Base-by-base conservation (phyloP, 352 stramenopile species). In the Phytophthora litchii region DNA sequence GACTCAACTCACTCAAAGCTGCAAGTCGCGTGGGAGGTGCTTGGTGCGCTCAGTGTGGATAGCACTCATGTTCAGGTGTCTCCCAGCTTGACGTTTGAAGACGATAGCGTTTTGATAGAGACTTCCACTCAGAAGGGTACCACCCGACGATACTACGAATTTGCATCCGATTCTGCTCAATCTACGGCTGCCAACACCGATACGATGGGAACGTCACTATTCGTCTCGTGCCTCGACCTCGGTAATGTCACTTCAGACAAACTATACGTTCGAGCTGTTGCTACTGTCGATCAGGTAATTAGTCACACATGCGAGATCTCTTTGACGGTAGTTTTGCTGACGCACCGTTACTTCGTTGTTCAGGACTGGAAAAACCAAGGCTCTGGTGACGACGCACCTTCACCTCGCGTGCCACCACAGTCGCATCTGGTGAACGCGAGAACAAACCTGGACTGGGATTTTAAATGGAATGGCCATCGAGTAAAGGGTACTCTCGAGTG, bases 391-490 rank as follows among this genome's bases (percentile, higher is more conserved):
- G 72, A 92, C 36, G 49, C 45, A 19, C 78, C 80, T 29, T 87
- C 80, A n/a, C 86, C 86, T 12, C 63, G 59, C 8, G 74, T 91
- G 32, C 77, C 74, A 19, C 86, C 86, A 21, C 86, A 95, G 66
- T 92, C 83, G 7, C 86, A 95, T 58, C 56, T 91, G 12, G 86
- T 95, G 31, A 95, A 95, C 53, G 83, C 81, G 29, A 76, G 86
- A 45, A 93, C 83, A 16, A 93, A 95, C 37, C 52, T 68, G 0
- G 32, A 67, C 20, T 94, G 83, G 83, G 55, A 74, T 13, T 70
- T 73, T 48, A 67, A 80, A 20, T 92, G 70, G 74, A 93, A 92
- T 57, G 86, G 80, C 0, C 78, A 88, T 35, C 64, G 67, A 41
- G 78, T 95, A 23, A 78, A 88, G 55, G 60, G 67, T 27, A 51